Evolutionary conservation across 129 eudicot genomes (phyloP).

Genomic region (Flaveria linearis): DNA sequence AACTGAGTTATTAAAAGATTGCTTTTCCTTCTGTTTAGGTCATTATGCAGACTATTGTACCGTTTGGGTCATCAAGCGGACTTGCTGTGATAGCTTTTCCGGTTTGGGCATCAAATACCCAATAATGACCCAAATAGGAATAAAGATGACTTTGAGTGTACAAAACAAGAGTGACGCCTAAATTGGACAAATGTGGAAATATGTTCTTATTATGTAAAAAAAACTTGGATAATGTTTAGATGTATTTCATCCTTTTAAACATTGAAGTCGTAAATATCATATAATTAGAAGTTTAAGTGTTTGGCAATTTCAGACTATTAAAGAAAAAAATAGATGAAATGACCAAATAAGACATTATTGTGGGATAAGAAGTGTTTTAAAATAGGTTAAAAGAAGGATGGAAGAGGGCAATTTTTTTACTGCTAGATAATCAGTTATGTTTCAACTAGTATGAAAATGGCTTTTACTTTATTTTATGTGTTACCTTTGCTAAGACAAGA

Average conservation of each 20-base stretch:
- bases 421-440: neutral
- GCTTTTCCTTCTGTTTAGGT: neutral
- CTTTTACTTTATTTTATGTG: neutral
- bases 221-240: neutral
- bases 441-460: constrained; percentile 1
- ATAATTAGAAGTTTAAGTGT: neutral
- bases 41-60: neutral
- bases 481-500: constrained; percentile 65
- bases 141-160: neutral
- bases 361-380: neutral
- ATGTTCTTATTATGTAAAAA: neutral
- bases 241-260: neutral
- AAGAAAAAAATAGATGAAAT: neutral
- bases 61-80: neutral
- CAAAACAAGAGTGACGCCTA: neutral
- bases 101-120: neutral
- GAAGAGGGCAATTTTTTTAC: neutral
- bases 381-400: neutral
- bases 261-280: neutral
- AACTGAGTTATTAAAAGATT: neutral
- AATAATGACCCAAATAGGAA: neutral
- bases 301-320: neutral
- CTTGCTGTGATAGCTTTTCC: neutral
- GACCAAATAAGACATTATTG: neutral
- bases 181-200: neutral